Conservation (phyloP, 2,329 filamentous ascomycete species). For the Apiospora aurea region DNA sequence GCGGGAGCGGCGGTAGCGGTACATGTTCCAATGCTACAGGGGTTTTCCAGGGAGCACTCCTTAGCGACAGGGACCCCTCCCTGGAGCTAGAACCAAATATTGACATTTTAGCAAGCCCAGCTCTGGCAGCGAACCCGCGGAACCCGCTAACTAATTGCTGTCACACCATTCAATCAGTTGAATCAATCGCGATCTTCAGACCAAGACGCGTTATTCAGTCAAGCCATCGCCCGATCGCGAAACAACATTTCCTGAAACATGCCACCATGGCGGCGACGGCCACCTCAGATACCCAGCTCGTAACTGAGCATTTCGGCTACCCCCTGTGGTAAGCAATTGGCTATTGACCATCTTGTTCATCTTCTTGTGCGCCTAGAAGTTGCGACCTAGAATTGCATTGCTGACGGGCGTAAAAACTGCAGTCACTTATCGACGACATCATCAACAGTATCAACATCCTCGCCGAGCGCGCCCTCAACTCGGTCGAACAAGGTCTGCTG, state of each 20-base stretch:
- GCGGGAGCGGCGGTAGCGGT: slow-evolving; percentile 1
- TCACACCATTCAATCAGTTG: slow-evolving; percentile 9
- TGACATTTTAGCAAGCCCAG: background rate
- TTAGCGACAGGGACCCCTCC: slow-evolving; percentile 19
- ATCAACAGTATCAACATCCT: slow-evolving; percentile 97
- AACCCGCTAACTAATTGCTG: slow-evolving; percentile 17
- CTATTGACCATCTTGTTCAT: background rate
- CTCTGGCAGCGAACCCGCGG: background rate
- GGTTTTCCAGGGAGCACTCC: slow-evolving; percentile 4
- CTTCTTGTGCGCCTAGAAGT: background rate
- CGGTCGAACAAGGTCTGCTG: slow-evolving; percentile 83
- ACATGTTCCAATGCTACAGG: background rate
- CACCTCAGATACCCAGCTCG: slow-evolving; percentile 67
- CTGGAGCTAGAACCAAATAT: background rate
- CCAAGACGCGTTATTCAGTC: slow-evolving; percentile 20
- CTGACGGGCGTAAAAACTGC: slow-evolving; percentile 25
- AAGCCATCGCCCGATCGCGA: slow-evolving; percentile 23
- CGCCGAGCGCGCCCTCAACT: slow-evolving; percentile 87
- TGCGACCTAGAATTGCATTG: background rate
- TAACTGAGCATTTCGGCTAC: slow-evolving; percentile 96
- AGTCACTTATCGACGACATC: slow-evolving; percentile 96
- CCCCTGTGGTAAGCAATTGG: slow-evolving; percentile 78
- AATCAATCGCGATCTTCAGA: slow-evolving; percentile 8
- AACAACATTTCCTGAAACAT: slow-evolving; percentile 35
- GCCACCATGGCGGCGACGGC: slow-evolving; percentile 40